Conservation (phyloP, 1,139 yeast genomes). For the Suhomyces terraborum region DNA sequence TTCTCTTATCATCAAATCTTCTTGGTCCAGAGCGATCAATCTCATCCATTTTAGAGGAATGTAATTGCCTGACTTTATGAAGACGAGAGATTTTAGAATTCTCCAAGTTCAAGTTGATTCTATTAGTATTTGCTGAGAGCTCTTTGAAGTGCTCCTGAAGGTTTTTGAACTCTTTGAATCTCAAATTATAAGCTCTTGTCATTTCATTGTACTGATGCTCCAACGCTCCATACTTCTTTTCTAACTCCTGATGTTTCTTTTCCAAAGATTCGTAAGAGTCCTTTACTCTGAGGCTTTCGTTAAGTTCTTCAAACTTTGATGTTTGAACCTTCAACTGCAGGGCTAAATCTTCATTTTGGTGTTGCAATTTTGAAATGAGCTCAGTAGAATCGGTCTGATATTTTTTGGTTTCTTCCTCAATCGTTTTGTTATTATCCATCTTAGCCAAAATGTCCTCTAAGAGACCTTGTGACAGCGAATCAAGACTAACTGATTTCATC, state of each 20-base stretch:
- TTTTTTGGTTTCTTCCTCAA: slow-evolving; percentile 9
- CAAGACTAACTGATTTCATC: slow-evolving; percentile 28
- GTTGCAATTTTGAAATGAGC: neutral
- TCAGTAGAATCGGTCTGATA: slow-evolving; percentile 6
- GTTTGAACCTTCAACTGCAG: neutral
- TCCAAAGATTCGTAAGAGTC: slow-evolving; percentile 11
- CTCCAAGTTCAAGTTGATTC: slow-evolving; percentile 10
- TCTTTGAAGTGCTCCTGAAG: slow-evolving; percentile 30
- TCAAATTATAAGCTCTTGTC: slow-evolving; percentile 27
- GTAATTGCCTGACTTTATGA: slow-evolving; percentile 35
- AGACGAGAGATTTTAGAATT: slow-evolving; percentile 17
- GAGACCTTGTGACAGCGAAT: slow-evolving; percentile 21
- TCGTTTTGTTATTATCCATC: slow-evolving; percentile 9
- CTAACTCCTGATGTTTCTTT: slow-evolving; percentile 11
- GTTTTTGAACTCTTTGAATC: slow-evolving; percentile 26
- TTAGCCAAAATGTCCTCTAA: slow-evolving; percentile 23
- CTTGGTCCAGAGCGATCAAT: slow-evolving; percentile 18
- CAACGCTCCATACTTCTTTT: slow-evolving; percentile 15
- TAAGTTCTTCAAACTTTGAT: slow-evolving; percentile 1
- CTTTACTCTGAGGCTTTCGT: slow-evolving; percentile 1
- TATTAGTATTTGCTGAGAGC: slow-evolving; percentile 20
- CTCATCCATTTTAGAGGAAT: slow-evolving; percentile 27
- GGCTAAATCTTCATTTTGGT: neutral
- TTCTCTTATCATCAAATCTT: slow-evolving; percentile 24
- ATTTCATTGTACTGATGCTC: slow-evolving; percentile 27